Evolutionary conservation across 2,329 filamentous ascomycete species (phyloP).

Genomic region (Dothideomycetes sp.): DNA sequence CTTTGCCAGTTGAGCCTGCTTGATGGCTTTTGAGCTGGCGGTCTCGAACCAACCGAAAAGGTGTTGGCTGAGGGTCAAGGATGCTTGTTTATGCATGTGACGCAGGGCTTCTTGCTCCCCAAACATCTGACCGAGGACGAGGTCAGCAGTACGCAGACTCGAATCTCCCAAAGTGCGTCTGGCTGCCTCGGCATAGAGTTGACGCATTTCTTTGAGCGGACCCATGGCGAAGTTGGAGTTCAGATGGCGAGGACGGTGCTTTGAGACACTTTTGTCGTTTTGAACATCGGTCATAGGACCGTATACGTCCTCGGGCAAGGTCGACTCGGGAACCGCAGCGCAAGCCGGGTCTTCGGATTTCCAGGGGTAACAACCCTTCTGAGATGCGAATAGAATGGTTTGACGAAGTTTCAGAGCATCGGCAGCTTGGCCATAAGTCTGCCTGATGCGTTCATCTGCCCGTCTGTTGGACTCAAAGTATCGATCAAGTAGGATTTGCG

Average conservation of each 20-base stretch:
- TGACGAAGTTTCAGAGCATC: slow-evolving; percentile 36
- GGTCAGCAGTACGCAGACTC: slow-evolving; percentile 29
- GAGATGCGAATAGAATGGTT: slow-evolving; percentile 47
- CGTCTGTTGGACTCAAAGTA: slow-evolving; percentile 40
- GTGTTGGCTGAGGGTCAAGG: not conserved
- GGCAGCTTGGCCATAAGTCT: slow-evolving; percentile 20
- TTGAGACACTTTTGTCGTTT: slow-evolving; percentile 24
- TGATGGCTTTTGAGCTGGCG: not conserved
- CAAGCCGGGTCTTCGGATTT: slow-evolving; percentile 40
- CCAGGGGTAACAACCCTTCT: slow-evolving; percentile 44
- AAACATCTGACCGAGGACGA: slow-evolving; percentile 25
- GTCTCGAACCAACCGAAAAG: not conserved
- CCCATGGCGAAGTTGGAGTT: slow-evolving; percentile 20
- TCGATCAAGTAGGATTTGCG: slow-evolving; percentile 51
- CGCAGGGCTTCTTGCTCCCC: slow-evolving; percentile 25
- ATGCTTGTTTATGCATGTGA: slow-evolving; percentile 18
- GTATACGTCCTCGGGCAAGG: slow-evolving; percentile 41
- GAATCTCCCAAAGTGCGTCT: slow-evolving; percentile 20
- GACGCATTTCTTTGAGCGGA: slow-evolving; percentile 20
- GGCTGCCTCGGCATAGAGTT: slow-evolving; percentile 25
- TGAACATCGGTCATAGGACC: slow-evolving; percentile 41
- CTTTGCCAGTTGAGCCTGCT: slow-evolving; percentile 6
- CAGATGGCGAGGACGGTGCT: slow-evolving; percentile 37
- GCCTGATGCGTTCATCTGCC: slow-evolving; percentile 38
- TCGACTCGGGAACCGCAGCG: slow-evolving; percentile 43